Conservation (phyloP, 352 stramenopile genomes). For the Aphanomyces invadans region DNA sequence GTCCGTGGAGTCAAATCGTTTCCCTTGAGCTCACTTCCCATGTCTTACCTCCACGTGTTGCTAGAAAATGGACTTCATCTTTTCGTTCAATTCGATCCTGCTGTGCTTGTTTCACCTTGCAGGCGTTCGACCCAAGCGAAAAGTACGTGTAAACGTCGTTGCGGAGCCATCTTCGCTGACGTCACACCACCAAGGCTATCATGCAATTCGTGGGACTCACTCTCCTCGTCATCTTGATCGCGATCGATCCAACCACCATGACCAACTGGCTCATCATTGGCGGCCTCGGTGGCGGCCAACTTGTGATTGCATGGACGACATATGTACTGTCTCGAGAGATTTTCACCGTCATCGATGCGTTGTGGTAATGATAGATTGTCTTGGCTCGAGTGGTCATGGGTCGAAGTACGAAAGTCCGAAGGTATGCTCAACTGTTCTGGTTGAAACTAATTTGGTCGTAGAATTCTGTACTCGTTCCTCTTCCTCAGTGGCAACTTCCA, state of each 20-base stretch:
- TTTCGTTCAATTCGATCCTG: constrained; percentile 21
- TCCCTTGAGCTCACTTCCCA: too few relatives aligned
- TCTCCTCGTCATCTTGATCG: constrained; percentile 8
- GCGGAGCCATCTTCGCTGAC: neutral
- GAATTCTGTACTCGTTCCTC: constrained; percentile 8
- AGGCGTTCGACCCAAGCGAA: neutral
- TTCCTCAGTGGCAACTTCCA: constrained; percentile 19
- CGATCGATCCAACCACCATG: constrained; percentile 5
- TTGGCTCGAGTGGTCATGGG: constrained; percentile 7
- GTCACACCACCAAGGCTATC: neutral
- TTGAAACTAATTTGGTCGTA: neutral
- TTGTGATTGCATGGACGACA: constrained; percentile 16
- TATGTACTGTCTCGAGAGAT: neutral
- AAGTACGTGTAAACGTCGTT: neutral
- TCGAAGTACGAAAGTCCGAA: constrained; percentile 4
- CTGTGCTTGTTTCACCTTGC: constrained; percentile 18
- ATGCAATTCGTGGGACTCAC: constrained; percentile 8
- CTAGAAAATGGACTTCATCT: constrained; percentile 19
- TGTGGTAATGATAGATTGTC: constrained; percentile 1
- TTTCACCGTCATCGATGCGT: neutral
- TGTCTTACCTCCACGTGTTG: too few relatives aligned
- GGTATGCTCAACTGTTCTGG: neutral
- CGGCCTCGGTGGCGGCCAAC: constrained; percentile 6
- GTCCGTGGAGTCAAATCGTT: too few relatives aligned
- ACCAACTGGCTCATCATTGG: constrained; percentile 8